These are phyloP conservation scores for Hymenochaete sp. DNA, from an alignment of 1,284 basidiomycete species.

Conservation along the genomic window DNA sequence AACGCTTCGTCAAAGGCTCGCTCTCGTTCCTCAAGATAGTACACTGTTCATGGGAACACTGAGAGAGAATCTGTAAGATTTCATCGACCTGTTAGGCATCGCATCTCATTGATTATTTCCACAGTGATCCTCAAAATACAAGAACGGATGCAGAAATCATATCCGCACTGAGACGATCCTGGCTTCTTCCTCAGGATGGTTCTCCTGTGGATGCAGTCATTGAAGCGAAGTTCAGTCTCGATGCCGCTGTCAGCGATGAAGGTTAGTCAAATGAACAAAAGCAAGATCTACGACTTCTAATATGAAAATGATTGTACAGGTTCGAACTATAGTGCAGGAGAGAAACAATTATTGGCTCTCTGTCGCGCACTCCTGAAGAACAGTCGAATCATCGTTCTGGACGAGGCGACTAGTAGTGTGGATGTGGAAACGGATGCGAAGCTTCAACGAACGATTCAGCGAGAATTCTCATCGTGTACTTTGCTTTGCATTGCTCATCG, in stretches of 20 bases:
- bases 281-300: too few species aligned
- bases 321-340: constrained; percentile 68
- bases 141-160: constrained; percentile 47
- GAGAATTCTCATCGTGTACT: constrained; percentile 55
- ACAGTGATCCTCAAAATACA: constrained; percentile 50
- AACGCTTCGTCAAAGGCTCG: constrained; percentile 50
- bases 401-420: constrained; percentile 78
- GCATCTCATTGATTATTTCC: constrained; percentile 2
- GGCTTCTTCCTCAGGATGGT: constrained; percentile 46
- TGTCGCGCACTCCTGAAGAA: constrained; percentile 63
- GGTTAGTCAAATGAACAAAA: constrained; percentile 31
- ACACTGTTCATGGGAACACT: constrained; percentile 58
- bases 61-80: constrained; percentile 54
- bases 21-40: constrained; percentile 66
- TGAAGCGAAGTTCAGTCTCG: constrained; percentile 60
- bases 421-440: constrained; percentile 78
- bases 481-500: constrained; percentile 72
- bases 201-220: constrained; percentile 35
- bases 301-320: constrained; percentile 35
- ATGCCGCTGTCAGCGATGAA: constrained; percentile 56
- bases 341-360: constrained; percentile 69
- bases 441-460: constrained; percentile 66
- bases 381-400: constrained; percentile 62
- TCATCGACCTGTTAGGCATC: too few species aligned
- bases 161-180: constrained; percentile 48